phyloP scores from a whole-genome alignment of 257 asterid genomes.

The Nicotiana paniculata region DNA sequence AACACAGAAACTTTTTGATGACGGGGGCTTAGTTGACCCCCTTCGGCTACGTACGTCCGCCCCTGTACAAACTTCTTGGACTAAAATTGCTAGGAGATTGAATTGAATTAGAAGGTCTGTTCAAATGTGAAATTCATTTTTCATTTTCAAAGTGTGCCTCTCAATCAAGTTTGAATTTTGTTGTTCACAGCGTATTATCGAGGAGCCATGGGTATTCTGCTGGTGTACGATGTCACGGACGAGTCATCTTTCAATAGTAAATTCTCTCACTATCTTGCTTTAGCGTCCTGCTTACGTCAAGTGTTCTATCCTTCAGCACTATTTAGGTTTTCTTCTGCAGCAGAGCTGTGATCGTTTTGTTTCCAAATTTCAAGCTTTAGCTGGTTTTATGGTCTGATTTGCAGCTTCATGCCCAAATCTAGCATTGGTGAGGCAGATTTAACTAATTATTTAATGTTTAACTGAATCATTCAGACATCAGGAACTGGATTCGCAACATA shows the following conservation, averaged over 20 bases:
- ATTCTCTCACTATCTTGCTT: constrained; percentile 9
- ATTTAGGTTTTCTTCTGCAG: neutral
- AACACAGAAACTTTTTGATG: neutral
- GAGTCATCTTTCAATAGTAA: constrained; percentile 79
- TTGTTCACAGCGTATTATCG: constrained; percentile 70
- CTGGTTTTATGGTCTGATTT: neutral
- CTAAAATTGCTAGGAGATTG: neutral
- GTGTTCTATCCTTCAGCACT: neutral
- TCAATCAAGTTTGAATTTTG: neutral
- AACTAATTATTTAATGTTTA: neutral
- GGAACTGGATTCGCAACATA: constrained; percentile 80
- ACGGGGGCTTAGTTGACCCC: neutral
- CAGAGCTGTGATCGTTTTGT: neutral
- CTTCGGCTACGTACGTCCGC: neutral
- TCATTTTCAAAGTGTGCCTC: neutral
- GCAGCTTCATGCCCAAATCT: neutral
- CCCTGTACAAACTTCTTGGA: neutral
- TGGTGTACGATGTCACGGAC: constrained; percentile 78
- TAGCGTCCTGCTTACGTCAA: neutral
- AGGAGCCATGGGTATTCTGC: constrained; percentile 84
- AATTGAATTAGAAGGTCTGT: neutral
- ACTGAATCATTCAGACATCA: constrained; percentile 39
- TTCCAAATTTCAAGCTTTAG: neutral
- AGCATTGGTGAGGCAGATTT: neutral
- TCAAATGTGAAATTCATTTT: neutral